Evolutionary conservation across 129 eudicot genomes (phyloP), one percentile per base, ranked within the genome.

Genomic region (Pulicaria dysenterica): DNA sequence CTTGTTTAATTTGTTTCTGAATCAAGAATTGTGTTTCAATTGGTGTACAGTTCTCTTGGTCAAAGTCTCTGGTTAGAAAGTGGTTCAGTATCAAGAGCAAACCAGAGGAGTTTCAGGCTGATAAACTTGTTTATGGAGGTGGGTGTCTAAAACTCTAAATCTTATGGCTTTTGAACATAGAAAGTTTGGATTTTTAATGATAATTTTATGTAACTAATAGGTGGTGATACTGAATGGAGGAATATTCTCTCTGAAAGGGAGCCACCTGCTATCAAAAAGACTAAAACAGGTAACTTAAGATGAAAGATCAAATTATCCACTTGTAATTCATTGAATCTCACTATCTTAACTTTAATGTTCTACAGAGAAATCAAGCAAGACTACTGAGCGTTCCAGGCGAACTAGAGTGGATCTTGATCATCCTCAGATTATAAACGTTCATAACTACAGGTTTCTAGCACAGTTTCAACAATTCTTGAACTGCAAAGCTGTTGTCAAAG

Each of bases 21-120:
- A 56, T 46, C 50, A 61, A 67, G 67, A 58, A 40, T 75, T 37
- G 39, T 51, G 6, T 50, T 15, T 69, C 70, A 2, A 68, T 51
- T 59, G 71, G 34, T 75, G 34, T 75, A 7, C 73, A 92, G 98
- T 92, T 92, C 65, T 92, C 84, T 7, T 92, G 98, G 98, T 83
- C 98, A 51, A 92, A 87, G 73, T 79, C 95, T 37, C 73, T 92
- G 75, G 86, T 92, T 43, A 85, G 95, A 60, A 92, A 87, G 73
- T 92, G 98, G 98, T 87, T 92, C 82, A 92, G 86, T 67, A 81
- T 83, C 81, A 92, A 87, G 88, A 81, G 90, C 83, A 92, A 85
- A 67, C 46, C 58, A 24, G 91, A 85, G 64, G 85, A 92, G 46
- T 73, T 62, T 68, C 81, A 73, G 24, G 78, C 91, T 74, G 91